A percentile compares a stretch with the other conserved stretches of the same genome.
Conservation (phyloP, 73 alveolate species). For the Blepharisma japonicum region DNA sequence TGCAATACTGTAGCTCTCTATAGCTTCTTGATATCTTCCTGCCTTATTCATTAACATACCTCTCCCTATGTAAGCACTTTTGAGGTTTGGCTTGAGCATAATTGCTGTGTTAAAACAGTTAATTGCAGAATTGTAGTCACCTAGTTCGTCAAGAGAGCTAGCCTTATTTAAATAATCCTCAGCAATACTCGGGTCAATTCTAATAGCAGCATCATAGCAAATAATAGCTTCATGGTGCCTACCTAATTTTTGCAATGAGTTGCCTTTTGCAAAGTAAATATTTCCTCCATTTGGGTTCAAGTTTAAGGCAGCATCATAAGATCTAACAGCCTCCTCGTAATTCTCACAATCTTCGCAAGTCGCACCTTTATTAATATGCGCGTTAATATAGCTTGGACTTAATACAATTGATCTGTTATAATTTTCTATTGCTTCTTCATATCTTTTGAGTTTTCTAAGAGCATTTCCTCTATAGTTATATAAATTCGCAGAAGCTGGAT, state of each 20-base stretch:
- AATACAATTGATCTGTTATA: neutral
- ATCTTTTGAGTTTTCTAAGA: neutral
- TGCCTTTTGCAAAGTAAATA: neutral
- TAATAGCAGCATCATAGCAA: constrained; percentile 12
- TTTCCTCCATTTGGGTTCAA: neutral
- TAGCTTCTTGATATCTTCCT: neutral
- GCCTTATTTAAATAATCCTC: neutral
- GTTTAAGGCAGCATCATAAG: neutral
- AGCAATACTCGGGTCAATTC: neutral
- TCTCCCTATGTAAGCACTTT: neutral
- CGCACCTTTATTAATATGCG: neutral
- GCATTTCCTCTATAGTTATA: neutral
- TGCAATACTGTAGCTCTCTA: neutral
- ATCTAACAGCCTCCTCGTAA: neutral
- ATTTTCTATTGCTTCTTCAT: constrained; percentile 6
- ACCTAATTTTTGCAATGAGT: neutral
- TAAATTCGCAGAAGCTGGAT: neutral
- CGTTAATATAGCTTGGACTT: neutral
- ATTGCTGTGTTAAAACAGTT: neutral
- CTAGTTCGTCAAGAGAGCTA: neutral
- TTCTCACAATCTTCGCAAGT: neutral
- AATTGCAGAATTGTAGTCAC: neutral
- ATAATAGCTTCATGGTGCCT: neutral
- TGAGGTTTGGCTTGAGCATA: neutral
- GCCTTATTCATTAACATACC: neutral